phyloP scores from a whole-genome alignment of 495 filamentous ascomycete genomes.

The Penicillium fimorum region DNA sequence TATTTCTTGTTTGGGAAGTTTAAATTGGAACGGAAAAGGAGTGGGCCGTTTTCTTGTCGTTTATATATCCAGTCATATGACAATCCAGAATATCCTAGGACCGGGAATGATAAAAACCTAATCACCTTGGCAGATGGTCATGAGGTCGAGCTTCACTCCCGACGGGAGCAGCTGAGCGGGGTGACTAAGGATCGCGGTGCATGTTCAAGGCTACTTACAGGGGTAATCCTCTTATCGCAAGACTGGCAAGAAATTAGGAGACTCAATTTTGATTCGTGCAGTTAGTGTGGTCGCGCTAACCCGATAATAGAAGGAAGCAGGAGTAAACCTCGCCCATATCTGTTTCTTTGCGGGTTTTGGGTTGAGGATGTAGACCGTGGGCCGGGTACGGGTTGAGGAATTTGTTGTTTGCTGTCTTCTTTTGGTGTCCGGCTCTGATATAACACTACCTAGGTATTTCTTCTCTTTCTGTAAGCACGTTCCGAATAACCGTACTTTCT shows the following conservation, averaged over 20 bases:
- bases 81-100: neutral
- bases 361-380: no score
- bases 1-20: neutral
- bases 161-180: neutral
- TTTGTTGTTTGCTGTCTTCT: no score
- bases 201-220: neutral
- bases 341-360: no score
- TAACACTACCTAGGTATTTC: no score
- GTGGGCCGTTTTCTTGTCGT: neutral
- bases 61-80: neutral
- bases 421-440: no score
- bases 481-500: no score
- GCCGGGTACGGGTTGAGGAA: no score
- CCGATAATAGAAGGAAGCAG: no score
- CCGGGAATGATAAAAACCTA: neutral
- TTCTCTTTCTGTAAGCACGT: no score
- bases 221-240: neutral
- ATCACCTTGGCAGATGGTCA: neutral
- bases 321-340: no score
- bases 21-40: neutral
- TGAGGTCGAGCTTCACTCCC: neutral
- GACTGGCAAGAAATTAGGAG: neutral
- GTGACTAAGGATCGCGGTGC: neutral
- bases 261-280: neutral
- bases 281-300: neutral